A percentile compares a stretch with the other conserved stretches of the same genome.
These are phyloP conservation scores for Closterium sp. DNA, from an alignment of 139 green algal genomes.

Conservation along the genomic window DNA sequence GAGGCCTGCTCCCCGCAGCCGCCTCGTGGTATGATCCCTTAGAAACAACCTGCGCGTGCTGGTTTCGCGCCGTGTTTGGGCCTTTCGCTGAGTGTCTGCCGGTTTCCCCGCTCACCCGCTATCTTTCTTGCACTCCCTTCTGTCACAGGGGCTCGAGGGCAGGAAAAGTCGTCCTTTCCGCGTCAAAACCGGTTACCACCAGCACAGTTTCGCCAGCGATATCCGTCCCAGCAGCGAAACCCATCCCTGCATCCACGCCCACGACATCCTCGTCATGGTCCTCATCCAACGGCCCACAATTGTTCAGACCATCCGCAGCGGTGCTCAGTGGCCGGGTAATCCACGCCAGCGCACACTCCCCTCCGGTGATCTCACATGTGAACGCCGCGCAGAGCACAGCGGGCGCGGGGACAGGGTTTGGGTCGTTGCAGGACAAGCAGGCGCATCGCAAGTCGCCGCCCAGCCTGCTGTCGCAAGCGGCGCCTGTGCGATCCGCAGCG, in stretches of 20 bases:
- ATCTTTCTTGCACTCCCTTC: neutral
- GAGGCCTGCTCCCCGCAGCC: neutral
- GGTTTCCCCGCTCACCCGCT: neutral
- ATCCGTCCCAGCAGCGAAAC: neutral
- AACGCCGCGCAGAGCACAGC: neutral
- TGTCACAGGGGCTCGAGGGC: neutral
- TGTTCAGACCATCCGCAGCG: constrained; percentile 31
- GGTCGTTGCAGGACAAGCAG: neutral
- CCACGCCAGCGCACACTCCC: constrained; percentile 44
- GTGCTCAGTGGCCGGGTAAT: constrained; percentile 47
- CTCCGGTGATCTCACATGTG: constrained; percentile 22
- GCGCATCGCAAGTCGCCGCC: neutral
- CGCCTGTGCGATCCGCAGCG: neutral
- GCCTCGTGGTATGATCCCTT: neutral
- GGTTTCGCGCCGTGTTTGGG: neutral
- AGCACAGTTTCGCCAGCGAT: neutral
- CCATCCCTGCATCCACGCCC: neutral
- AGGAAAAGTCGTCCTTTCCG: neutral
- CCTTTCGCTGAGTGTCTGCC: neutral
- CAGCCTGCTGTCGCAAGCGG: neutral
- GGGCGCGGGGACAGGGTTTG: neutral
- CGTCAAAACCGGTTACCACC: neutral
- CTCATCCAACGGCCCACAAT: neutral
- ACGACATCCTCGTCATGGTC: neutral
- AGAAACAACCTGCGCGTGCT: neutral